Evolutionary conservation across 306 rosid genomes (phyloP).

Genomic region (Bauhinia variegata): DNA sequence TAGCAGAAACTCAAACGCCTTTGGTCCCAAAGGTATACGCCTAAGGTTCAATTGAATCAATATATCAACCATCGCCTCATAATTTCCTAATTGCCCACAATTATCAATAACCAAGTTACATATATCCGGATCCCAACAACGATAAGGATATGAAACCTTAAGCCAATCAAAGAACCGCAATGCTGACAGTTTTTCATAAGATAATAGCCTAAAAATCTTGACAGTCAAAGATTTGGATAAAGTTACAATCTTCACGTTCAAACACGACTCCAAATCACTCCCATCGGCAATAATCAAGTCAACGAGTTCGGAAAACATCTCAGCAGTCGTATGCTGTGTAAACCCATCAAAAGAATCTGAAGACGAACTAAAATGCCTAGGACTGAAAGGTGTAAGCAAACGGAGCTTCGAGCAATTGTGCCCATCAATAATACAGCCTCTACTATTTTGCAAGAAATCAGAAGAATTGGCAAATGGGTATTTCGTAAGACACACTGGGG

Average conservation of each 20-base stretch:
- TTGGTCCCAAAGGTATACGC: constrained; percentile 33
- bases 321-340: constrained; percentile 27
- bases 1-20: constrained; percentile 64
- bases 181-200: constrained; percentile 50
- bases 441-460: not conserved
- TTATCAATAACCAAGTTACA: constrained; percentile 63
- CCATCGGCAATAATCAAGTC: constrained; percentile 47
- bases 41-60: constrained; percentile 44
- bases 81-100: constrained; percentile 63
- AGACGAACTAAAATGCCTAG: constrained; percentile 36
- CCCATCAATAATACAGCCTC: not conserved
- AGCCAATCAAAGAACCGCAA: constrained; percentile 67
- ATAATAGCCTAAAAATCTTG: constrained; percentile 48
- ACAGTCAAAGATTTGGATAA: constrained; percentile 41
- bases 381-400: not conserved
- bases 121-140: constrained; percentile 47
- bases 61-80: constrained; percentile 52
- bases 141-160: constrained; percentile 32
- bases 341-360: constrained; percentile 32
- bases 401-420: not conserved
- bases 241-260: constrained; percentile 49
- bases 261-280: constrained; percentile 49
- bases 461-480: constrained; percentile 34
- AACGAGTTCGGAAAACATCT: constrained; percentile 54
- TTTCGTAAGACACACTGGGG: constrained; percentile 18